These are phyloP conservation scores for Coemansia sp. DNA, from an alignment of 192 early-diverging fungal species.

Conservation along the genomic window DNA sequence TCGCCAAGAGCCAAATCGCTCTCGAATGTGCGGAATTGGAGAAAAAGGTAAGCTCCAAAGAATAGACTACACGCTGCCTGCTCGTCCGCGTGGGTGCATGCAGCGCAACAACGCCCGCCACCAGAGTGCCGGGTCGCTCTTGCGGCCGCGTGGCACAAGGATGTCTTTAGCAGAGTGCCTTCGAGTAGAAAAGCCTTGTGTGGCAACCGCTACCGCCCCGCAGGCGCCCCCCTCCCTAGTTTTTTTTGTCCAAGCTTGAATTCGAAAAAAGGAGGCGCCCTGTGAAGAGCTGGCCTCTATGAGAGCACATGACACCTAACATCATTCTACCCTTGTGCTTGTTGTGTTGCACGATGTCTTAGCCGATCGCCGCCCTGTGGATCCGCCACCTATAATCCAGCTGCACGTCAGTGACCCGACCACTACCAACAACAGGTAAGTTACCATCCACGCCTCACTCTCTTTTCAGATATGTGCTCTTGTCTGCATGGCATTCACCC, in stretches of 20 bases:
- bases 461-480: not conserved
- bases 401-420: conserved; percentile 51
- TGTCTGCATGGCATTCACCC: not conserved
- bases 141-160: not conserved
- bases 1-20: conserved; percentile 87
- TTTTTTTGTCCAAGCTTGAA: not conserved
- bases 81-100: not conserved
- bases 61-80: not conserved
- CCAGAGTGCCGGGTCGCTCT: conserved; percentile 2
- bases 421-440: conserved; percentile 51
- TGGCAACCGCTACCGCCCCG: not conserved
- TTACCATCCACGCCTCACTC: not conserved
- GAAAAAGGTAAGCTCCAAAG: conserved; percentile 75
- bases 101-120: conserved; percentile 5
- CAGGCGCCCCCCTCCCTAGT: not conserved
- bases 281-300: not conserved
- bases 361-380: conserved; percentile 59
- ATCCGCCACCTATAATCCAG: conserved; percentile 58
- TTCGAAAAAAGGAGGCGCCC: not conserved
- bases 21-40: conserved; percentile 89
- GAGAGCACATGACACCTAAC: not conserved
- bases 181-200: not conserved
- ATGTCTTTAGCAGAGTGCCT: not conserved
- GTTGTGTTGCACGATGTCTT: not conserved
- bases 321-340: not conserved